Base-by-base conservation (phyloP, 768 basidiomycete genomes). In the Lactifluus piperatus region DNA sequence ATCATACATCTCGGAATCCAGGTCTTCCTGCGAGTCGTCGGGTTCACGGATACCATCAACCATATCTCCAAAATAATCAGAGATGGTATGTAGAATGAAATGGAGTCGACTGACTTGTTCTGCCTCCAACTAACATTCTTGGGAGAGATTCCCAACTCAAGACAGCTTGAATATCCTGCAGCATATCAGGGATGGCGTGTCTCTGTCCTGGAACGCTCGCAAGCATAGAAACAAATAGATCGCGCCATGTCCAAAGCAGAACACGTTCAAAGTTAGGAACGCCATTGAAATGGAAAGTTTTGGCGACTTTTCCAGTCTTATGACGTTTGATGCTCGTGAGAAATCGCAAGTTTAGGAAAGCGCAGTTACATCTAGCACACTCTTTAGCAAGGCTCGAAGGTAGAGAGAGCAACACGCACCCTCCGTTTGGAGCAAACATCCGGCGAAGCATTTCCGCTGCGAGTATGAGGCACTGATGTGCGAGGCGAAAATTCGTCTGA, bases 171-270 rank as follows among this genome's bases (percentile, higher is more conserved):
- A 86, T 80, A 57, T 86, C 84, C n/a, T 75, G 71, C 22, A 86
- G 69, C 77, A 86, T 84, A 7, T 77, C 73, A 0, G 77, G 75
- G 14, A 85, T 71, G 50, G 63, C 60, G 43, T 71, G 66, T 36
- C 70, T 63, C 46, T 68, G 59, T 64, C 65, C 54, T 41, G 69
- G 54, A 63, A 75, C 68, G 58, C 65, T 70, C 0, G 77, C 76
- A 8, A 81, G 75, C 68, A 86, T 70, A 26, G 77, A 78, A 9
- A 87, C 67, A 60, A 86, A 80, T 20, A 86, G 73, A 60, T 87
- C 86, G 6, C 85, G 76, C 85, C 85, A 86, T 53, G 86, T 79
- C 82, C 83, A 86, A 18, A 84, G 68, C 6, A 81, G 58, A 41
- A 78, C 72, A 14, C 69, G 71, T 27, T 77, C 73, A 20, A 84